Conservation (phyloP, 306 rosid species). For the Pyrus bretschneideri region DNA sequence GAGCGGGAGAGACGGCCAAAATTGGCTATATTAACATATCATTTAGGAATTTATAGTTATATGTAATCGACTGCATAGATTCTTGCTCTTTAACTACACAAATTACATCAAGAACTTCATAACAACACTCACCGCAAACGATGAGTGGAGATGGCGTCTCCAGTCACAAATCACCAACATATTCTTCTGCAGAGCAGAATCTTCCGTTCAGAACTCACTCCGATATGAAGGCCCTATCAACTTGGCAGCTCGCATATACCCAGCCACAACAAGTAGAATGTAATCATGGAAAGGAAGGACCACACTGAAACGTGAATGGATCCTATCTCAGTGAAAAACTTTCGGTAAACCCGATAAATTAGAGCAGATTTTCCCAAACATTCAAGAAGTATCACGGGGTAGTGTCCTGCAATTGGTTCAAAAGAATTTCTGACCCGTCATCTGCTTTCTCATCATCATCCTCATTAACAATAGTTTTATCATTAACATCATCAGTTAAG, state of each 20-base stretch:
- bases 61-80: neutral
- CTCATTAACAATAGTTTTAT: slow-evolving; percentile 12
- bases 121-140: neutral
- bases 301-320: neutral
- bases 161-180: neutral
- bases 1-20: neutral
- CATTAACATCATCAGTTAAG: slow-evolving; percentile 23
- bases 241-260: neutral
- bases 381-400: slow-evolving; percentile 24
- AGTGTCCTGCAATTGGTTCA: slow-evolving; percentile 39
- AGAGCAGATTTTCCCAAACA: neutral
- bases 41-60: neutral
- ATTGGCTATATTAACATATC: neutral
- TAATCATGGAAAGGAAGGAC: neutral
- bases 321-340: neutral
- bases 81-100: neutral
- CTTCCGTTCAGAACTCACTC: neutral
- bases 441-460: slow-evolving; percentile 23
- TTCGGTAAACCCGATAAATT: neutral
- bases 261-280: neutral
- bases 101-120: neutral
- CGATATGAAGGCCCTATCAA: neutral
- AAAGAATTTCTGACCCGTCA: slow-evolving; percentile 48
- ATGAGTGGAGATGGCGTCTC: neutral
- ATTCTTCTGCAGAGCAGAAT: neutral